Evolutionary conservation across 306 rosid genomes (phyloP), one percentile per base, ranked within the genome.

Genomic region (Cicer arietinum): DNA sequence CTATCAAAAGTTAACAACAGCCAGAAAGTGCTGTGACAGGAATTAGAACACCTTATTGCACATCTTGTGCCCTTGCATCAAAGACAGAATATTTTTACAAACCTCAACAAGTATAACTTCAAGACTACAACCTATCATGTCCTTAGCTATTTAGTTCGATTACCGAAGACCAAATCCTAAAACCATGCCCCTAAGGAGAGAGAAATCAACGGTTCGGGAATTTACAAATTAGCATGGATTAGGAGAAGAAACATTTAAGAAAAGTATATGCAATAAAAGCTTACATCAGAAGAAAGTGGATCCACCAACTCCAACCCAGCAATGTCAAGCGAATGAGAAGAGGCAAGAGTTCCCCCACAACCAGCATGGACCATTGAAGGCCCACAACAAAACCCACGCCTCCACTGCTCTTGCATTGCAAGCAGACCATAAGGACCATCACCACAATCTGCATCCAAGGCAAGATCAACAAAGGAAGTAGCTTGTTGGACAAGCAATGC

Each of bases 341-440:
- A 91, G 67, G 99, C 91, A 83, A 94, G 86, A 72, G 96, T 86
- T 47, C 99, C 99, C 63, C 99, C 99, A 81, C 99, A 94, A 53
- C 99, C 99, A 60, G 99, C 93, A 86, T 94, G 99, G 75, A 90
- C 90, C 92, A 86, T 89, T 59, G 94, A 90, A 78, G 99, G 99
- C 75, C 99, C 99, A 83, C 99, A 94, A 66, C 97, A 89, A 81
- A 94, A 89, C 41, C 93, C 97, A 78, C 91, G 96, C 84, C 95
- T 90, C 97, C 99, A 94, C 70, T 94, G 99, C 79, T 94, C 99
- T 81, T 94, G 97, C 77, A 94, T 50, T 7, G 96, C 99, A 84
- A 94, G 96, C 93, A 92, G 89, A 77, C 99, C 95, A 83, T 89
- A 94, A 71, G 99, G 96, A 57, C 99, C 99, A 84, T 92, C 97